These are phyloP conservation scores for Saturnispora serradocipensis DNA, from an alignment of 805 yeast genomes.

Conservation along the genomic window DNA sequence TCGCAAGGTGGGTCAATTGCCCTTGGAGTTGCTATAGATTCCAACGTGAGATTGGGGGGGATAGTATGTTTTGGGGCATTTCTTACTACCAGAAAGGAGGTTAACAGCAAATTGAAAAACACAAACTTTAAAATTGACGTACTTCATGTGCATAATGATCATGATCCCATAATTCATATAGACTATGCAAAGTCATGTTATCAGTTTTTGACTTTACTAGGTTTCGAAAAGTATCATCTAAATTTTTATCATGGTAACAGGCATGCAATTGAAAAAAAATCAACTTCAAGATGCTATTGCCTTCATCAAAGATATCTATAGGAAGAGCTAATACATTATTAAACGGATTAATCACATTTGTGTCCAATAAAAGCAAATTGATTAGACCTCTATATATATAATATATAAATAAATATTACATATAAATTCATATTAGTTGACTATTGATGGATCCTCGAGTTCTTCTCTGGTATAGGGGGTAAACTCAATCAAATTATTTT, in stretches of 20 bases:
- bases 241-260: conserved; percentile 51
- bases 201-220: conserved; percentile 37
- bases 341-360: background rate
- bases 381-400: background rate
- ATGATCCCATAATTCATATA: conserved; percentile 54
- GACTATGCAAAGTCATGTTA: conserved; percentile 32
- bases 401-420: background rate
- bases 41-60: conserved; percentile 65
- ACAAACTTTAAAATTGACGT: conserved; percentile 59
- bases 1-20: conserved; percentile 89
- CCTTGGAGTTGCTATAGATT: conserved; percentile 46
- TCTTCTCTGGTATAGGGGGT: conserved; percentile 33
- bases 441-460: conserved; percentile 23
- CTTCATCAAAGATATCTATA: conserved; percentile 28
- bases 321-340: background rate
- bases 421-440: conserved; percentile 8
- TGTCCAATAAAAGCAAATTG: background rate
- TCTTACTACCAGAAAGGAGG: conserved; percentile 31
- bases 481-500: conserved; percentile 28
- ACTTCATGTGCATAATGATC: conserved; percentile 81
- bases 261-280: conserved; percentile 58
- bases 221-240: conserved; percentile 38
- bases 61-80: conserved; percentile 72
- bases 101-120: conserved; percentile 20
- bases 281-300: conserved; percentile 50